A percentile compares a stretch with the other conserved stretches of the same genome.
Conservation (phyloP, 2,329 filamentous ascomycete species). For the Cordyceps tenuipes region DNA sequence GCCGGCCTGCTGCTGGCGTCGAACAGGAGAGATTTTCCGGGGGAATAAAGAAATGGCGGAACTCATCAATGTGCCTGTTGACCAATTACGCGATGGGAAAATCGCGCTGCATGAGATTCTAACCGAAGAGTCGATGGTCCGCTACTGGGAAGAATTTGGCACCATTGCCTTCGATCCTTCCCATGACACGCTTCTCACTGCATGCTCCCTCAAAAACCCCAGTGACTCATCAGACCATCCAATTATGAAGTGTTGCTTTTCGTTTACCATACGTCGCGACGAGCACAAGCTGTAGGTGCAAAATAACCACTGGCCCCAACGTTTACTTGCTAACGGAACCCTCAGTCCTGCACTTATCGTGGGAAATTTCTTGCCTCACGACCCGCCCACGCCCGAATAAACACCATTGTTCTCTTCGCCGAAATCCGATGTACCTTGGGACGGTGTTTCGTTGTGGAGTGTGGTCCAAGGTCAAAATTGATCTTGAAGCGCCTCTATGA, state of each 20-base stretch:
- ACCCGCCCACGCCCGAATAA: conserved; percentile 36
- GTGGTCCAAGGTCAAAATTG: background rate
- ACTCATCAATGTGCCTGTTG: conserved; percentile 85
- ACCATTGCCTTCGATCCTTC: conserved; percentile 92
- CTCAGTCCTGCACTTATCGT: conserved; percentile 92
- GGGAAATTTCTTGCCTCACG: conserved; percentile 90
- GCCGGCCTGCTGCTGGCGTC: conserved; percentile 91
- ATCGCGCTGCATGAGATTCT: conserved; percentile 93
- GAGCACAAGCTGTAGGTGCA: conserved; percentile 83
- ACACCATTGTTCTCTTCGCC: background rate
- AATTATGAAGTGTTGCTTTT: conserved; percentile 89
- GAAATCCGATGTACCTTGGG: background rate
- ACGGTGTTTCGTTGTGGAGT: background rate
- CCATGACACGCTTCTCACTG: conserved; percentile 92
- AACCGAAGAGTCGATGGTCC: conserved; percentile 86
- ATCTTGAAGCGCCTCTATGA: too few species aligned
- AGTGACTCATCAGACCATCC: conserved; percentile 59
- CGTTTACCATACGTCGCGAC: conserved; percentile 90
- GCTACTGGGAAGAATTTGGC: conserved; percentile 98
- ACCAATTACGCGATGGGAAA: conserved; percentile 84
- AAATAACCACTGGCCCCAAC: background rate
- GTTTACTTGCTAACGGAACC: conserved; percentile 23
- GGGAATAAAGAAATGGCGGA: conserved; percentile 99
- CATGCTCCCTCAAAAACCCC: conserved; percentile 82
- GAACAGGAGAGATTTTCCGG: conserved; percentile 93